Evolutionary conservation across 495 filamentous ascomycete species (phyloP).

Genomic region (Podospora comata): DNA sequence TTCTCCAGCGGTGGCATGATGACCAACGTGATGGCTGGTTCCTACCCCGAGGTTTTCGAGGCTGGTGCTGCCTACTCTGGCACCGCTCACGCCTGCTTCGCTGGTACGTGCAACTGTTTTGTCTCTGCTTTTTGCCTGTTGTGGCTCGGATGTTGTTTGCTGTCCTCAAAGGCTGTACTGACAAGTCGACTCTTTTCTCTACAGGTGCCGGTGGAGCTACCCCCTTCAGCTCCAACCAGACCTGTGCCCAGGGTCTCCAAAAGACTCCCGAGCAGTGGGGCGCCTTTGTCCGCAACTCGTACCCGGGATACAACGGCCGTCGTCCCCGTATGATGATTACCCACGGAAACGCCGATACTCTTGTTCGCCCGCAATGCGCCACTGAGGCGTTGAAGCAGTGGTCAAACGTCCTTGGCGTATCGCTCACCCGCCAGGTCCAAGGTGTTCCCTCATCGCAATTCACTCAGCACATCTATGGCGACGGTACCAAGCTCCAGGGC

Average conservation of each 20-base stretch:
- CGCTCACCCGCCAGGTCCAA: slow-evolving; percentile 30
- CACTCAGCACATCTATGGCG: slow-evolving; percentile 46
- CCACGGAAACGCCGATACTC: slow-evolving; percentile 51
- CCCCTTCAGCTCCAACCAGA: slow-evolving; percentile 45
- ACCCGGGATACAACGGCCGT: slow-evolving; percentile 52
- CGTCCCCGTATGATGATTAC: slow-evolving; percentile 55
- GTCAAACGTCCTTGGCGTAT: slow-evolving; percentile 48
- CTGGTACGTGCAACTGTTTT: slow-evolving; percentile 17
- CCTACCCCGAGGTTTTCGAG: slow-evolving; percentile 57
- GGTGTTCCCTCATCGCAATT: slow-evolving; percentile 40
- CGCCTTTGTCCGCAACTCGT: slow-evolving; percentile 46
- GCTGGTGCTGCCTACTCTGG: slow-evolving; percentile 56
- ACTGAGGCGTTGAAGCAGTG: slow-evolving; percentile 58
- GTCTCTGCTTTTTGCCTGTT: not conserved
- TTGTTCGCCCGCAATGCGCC: slow-evolving; percentile 49
- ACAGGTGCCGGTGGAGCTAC: slow-evolving; percentile 30
- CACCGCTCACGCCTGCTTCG: slow-evolving; percentile 51
- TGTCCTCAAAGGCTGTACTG: not conserved
- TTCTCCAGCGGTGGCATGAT: slow-evolving; percentile 57
- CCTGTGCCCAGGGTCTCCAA: slow-evolving; percentile 50
- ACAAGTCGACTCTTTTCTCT: not conserved
- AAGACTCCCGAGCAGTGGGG: slow-evolving; percentile 52
- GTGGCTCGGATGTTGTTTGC: not conserved
- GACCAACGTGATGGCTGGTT: slow-evolving; percentile 57
- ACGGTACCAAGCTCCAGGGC: slow-evolving; percentile 45